Percentiles rank a stretch among this genome's conserved stretches.
phyloP scores from a whole-genome alignment of 164 flowering plant genomes.

The Annona squamosa region DNA sequence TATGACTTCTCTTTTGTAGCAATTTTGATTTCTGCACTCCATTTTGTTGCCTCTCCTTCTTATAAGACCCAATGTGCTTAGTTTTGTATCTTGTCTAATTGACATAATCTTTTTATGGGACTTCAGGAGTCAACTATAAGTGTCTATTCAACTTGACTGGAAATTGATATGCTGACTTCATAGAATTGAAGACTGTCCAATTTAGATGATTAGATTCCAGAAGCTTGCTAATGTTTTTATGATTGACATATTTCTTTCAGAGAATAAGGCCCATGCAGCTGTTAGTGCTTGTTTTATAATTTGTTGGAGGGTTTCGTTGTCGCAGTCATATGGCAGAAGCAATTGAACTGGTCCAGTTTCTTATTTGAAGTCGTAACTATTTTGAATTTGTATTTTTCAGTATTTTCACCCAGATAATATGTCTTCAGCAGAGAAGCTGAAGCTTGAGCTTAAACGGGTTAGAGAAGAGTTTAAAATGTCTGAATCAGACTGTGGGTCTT shows the following conservation, averaged over 20 bases:
- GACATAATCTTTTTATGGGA: neutral
- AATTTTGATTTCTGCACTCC: neutral
- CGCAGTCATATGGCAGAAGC: neutral
- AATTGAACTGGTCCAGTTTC: neutral
- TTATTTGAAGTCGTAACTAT: neutral
- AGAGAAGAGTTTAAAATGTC: conserved; percentile 90
- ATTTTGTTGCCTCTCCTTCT: neutral
- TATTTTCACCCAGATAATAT: conserved; percentile 91
- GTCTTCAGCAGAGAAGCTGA: conserved; percentile 82
- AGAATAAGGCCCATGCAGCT: neutral
- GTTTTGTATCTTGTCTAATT: neutral
- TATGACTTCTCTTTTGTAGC: neutral
- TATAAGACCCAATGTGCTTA: neutral
- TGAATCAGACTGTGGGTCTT: conserved; percentile 96
- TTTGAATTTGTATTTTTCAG: conserved; percentile 33
- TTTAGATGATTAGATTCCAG: neutral
- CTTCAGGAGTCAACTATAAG: neutral
- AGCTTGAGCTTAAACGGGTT: conserved; percentile 69
- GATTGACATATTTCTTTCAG: neutral
- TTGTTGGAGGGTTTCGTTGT: neutral
- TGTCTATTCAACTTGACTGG: neutral
- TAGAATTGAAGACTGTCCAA: neutral
- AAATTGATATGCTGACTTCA: neutral
- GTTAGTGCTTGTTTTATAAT: neutral
- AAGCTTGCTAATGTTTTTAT: neutral